Evolutionary conservation across 331 rosid species (phyloP).

Genomic region (Stylosanthes scabra): DNA sequence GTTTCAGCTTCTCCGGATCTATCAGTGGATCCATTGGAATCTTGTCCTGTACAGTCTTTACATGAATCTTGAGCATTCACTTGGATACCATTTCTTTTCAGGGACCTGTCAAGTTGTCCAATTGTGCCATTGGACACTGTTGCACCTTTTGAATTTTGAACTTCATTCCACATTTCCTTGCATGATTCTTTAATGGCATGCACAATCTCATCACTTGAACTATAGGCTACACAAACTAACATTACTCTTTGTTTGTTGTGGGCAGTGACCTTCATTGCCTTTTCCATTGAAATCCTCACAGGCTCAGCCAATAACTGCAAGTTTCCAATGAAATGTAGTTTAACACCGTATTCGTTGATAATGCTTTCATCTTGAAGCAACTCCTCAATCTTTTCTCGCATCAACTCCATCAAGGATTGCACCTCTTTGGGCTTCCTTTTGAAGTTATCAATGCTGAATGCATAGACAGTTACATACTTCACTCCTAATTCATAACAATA

Average conservation of each 20-base stretch:
- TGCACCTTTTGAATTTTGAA: conserved; percentile 39
- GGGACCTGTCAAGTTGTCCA: conserved; percentile 28
- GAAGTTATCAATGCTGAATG: conserved; percentile 64
- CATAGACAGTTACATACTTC: conserved; percentile 54
- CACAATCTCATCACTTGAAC: conserved; percentile 57
- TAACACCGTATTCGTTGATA: neutral
- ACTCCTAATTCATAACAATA: conserved; percentile 60
- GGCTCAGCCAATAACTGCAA: conserved; percentile 48
- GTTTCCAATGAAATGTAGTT: conserved; percentile 59
- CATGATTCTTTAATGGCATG: conserved; percentile 59
- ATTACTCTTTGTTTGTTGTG: conserved; percentile 51
- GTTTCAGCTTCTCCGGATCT: conserved; percentile 30
- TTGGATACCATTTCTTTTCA: conserved; percentile 38
- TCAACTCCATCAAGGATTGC: conserved; percentile 54
- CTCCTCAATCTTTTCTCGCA: conserved; percentile 60
- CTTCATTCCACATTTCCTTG: conserved; percentile 48
- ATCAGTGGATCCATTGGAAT: neutral
- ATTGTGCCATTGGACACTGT: conserved; percentile 29
- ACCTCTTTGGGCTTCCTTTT: conserved; percentile 57
- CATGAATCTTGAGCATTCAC: conserved; percentile 38
- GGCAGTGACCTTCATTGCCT: conserved; percentile 59
- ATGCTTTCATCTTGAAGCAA: conserved; percentile 25
- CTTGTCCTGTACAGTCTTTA: conserved; percentile 11
- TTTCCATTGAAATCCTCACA: conserved; percentile 52
- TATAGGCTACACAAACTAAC: conserved; percentile 61